Evolutionary conservation across 768 basidiomycete genomes (phyloP).

Genomic region (Suillus subaureus): DNA sequence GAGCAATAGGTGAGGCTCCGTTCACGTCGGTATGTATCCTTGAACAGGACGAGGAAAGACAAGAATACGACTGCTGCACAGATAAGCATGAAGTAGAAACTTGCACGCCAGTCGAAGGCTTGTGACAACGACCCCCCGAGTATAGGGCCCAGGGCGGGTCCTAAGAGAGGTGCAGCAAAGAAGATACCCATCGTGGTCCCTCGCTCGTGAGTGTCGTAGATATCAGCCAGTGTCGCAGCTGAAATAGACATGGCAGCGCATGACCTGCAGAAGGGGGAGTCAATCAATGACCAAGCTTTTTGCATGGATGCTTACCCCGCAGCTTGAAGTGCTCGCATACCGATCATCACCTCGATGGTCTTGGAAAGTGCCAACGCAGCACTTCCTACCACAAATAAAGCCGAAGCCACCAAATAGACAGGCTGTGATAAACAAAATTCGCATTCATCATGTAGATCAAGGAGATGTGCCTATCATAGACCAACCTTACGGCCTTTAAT

Average conservation of each 20-base stretch:
- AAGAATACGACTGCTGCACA: constrained; percentile 55
- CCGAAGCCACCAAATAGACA: constrained; percentile 55
- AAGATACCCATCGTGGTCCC: constrained; percentile 83
- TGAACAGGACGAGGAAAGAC: constrained; percentile 67
- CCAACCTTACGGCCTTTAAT: constrained; percentile 50
- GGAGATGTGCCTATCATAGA: background rate
- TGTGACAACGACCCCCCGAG: constrained; percentile 70
- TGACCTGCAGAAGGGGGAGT: constrained; percentile 41
- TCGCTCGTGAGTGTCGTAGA: constrained; percentile 72
- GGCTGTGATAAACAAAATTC: constrained; percentile 34
- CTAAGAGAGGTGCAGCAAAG: constrained; percentile 78
- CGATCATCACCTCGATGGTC: constrained; percentile 58
- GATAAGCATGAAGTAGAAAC: constrained; percentile 81
- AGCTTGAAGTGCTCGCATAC: constrained; percentile 68
- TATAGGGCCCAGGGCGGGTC: constrained; percentile 71
- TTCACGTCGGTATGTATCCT: constrained; percentile 80
- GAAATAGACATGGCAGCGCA: constrained; percentile 72
- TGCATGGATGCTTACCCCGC: constrained; percentile 47
- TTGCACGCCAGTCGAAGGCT: constrained; percentile 73
- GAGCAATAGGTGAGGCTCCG: no score
- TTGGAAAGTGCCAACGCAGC: constrained; percentile 57
- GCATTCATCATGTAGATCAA: background rate
- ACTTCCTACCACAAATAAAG: constrained; percentile 57
- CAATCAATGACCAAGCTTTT: constrained; percentile 5
- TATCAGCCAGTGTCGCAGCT: constrained; percentile 77